Evolutionary conservation across 192 early-diverging fungal species (phyloP).

Genomic region (Coemansia sp.): DNA sequence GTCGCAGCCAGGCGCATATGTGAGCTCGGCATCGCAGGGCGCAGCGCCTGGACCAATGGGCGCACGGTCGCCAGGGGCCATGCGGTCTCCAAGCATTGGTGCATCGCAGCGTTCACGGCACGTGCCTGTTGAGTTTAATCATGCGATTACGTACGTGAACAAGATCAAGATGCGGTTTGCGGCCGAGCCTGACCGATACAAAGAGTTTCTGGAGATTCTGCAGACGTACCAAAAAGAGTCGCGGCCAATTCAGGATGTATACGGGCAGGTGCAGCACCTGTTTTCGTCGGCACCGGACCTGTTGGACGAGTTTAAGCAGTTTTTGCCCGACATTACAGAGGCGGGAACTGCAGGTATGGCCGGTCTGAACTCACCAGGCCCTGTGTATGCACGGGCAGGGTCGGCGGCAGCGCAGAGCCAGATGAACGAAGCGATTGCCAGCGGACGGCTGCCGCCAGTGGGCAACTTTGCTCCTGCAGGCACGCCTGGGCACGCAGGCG

Average conservation of each 20-base stretch:
- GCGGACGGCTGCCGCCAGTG: constrained; percentile 57
- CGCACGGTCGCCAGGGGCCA: constrained; percentile 28
- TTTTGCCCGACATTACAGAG: constrained; percentile 86
- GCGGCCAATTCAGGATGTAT: constrained; percentile 96
- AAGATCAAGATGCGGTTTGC: constrained; percentile 98
- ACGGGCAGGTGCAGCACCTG: constrained; percentile 87
- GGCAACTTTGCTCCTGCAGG: constrained; percentile 58
- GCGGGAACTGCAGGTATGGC: constrained; percentile 35
- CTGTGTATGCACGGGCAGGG: constrained; percentile 29
- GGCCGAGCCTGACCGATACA: constrained; percentile 92
- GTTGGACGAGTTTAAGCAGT: constrained; percentile 97
- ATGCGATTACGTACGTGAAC: constrained; percentile 99
- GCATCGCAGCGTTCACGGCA: constrained; percentile 52
- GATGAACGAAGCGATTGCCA: constrained; percentile 23
- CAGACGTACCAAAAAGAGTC: constrained; percentile 97
- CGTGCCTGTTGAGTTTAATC: constrained; percentile 92
- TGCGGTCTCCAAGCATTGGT: constrained; percentile 32
- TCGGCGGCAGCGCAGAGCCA: constrained; percentile 14
- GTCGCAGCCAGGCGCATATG: constrained; percentile 5
- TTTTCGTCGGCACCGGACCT: constrained; percentile 87
- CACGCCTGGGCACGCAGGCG: constrained; percentile 12
- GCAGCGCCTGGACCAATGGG: constrained; percentile 13
- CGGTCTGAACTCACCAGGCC: constrained; percentile 29
- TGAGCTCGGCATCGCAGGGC: neutral
- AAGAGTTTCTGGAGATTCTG: constrained; percentile 95